Evolutionary conservation across 2,329 filamentous ascomycete species (phyloP).

Genomic region (Aureobasidium musti): DNA sequence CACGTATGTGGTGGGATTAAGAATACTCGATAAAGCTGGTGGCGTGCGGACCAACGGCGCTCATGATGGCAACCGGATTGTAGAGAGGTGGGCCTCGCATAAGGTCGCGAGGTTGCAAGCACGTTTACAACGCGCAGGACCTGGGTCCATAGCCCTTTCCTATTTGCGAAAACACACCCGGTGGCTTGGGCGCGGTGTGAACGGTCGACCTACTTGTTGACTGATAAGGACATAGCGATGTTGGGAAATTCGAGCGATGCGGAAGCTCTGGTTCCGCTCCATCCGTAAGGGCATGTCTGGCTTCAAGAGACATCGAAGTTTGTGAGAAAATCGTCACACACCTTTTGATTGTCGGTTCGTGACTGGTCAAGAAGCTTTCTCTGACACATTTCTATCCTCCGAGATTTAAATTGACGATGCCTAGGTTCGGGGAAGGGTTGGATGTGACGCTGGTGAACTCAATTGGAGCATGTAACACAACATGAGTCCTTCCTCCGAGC

Average conservation of each 20-base stretch:
- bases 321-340: background rate
- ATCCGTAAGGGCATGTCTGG: background rate
- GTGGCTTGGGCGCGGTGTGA: background rate
- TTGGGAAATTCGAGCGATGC: background rate
- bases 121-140: background rate
- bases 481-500: background rate
- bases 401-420: background rate
- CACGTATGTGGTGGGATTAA: conserved; percentile 8
- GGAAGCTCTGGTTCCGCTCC: background rate
- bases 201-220: background rate
- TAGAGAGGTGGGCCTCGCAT: conserved; percentile 16
- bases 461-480: conserved; percentile 6
- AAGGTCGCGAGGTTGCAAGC: conserved; percentile 1
- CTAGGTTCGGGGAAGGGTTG: background rate
- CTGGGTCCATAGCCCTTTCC: background rate
- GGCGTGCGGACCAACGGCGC: conserved; percentile 23
- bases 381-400: conserved; percentile 1
- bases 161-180: background rate
- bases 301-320: background rate
- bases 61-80: background rate
- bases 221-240: background rate
- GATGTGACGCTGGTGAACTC: conserved; percentile 12
- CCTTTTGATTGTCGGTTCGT: background rate
- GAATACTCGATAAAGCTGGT: conserved; percentile 14
- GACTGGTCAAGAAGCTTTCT: background rate